Percentiles rank a stretch among this genome's conserved stretches.
Conservation (phyloP, 176 grass and related monocot species). For the Avena insularis region DNA sequence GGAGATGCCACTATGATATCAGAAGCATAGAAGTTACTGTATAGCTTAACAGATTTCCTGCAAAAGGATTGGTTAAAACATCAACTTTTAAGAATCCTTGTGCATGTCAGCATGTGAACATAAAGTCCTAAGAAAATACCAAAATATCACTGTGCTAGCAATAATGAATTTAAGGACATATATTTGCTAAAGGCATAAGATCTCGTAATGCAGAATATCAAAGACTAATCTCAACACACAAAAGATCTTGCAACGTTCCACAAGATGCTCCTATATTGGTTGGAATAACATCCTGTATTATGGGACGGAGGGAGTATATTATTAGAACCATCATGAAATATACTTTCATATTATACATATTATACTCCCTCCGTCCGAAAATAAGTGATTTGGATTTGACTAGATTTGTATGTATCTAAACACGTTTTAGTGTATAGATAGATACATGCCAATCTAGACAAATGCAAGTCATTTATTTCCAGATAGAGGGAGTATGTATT, state of each 20-base stretch:
- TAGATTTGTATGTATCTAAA: too few relatives aligned
- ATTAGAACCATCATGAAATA: too few relatives aligned
- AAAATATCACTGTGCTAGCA: conserved; percentile 24
- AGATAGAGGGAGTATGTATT: too few relatives aligned
- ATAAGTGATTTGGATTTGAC: too few relatives aligned
- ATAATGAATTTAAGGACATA: conserved; percentile 3
- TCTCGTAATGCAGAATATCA: conserved; percentile 21
- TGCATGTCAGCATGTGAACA: neutral
- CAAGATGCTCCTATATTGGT: neutral
- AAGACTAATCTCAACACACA: neutral
- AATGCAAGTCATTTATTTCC: too few relatives aligned
- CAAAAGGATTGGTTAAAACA: conserved; percentile 46
- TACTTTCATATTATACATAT: too few relatives aligned
- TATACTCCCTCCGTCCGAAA: too few relatives aligned
- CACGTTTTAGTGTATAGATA: too few relatives aligned
- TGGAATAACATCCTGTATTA: too few relatives aligned
- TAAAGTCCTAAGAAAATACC: conserved; percentile 1
- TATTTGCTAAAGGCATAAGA: neutral
- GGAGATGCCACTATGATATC: conserved; percentile 97
- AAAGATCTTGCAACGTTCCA: neutral
- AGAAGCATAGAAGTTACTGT: conserved; percentile 94
- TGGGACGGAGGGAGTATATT: too few relatives aligned
- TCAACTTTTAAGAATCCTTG: conserved; percentile 37
- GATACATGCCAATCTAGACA: too few relatives aligned
- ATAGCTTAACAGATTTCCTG: conserved; percentile 93